A percentile compares a stretch with the other conserved stretches of the same genome.
These are phyloP conservation scores for Lophium mytilinum DNA, from an alignment of 495 filamentous ascomycete species.

Conservation along the genomic window DNA sequence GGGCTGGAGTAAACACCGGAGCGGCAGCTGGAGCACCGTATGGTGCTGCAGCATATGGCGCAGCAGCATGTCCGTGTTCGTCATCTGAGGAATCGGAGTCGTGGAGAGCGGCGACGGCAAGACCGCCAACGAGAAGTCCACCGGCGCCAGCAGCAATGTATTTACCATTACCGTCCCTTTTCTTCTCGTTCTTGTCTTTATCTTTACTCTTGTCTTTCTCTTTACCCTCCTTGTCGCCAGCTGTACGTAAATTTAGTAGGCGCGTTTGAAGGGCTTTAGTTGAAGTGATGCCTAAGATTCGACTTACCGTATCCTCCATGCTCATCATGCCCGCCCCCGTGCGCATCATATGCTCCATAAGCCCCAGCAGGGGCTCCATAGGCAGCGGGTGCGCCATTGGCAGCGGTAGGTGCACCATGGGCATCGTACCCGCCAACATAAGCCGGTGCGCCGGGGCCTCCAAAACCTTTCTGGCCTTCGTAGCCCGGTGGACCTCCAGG, in stretches of 20 bases:
- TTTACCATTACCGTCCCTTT: slow-evolving; percentile 7
- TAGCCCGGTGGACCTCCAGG: neutral
- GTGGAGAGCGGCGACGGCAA: slow-evolving; percentile 5
- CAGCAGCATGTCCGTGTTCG: neutral
- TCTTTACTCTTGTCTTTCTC: neutral
- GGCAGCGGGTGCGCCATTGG: no score
- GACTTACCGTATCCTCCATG: no score
- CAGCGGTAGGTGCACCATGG: no score
- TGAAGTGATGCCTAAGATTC: no score
- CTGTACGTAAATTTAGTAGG: neutral
- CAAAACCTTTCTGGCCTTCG: neutral
- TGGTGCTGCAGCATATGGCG: neutral
- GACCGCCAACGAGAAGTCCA: slow-evolving; percentile 4
- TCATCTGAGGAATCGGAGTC: slow-evolving; percentile 10
- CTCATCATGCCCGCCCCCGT: no score
- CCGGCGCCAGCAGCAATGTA: slow-evolving; percentile 11
- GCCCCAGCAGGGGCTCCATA: no score
- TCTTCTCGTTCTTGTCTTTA: slow-evolving; percentile 7
- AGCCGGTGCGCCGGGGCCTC: no score
- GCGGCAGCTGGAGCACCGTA: slow-evolving; percentile 5
- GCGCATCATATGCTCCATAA: no score
- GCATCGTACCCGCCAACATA: no score
- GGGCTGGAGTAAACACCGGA: neutral
- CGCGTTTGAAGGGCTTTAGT: neutral
- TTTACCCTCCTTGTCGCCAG: neutral